These are phyloP conservation scores for Fusarium sp. DNA, from an alignment of 2,329 filamentous ascomycete genomes.

Conservation along the genomic window DNA sequence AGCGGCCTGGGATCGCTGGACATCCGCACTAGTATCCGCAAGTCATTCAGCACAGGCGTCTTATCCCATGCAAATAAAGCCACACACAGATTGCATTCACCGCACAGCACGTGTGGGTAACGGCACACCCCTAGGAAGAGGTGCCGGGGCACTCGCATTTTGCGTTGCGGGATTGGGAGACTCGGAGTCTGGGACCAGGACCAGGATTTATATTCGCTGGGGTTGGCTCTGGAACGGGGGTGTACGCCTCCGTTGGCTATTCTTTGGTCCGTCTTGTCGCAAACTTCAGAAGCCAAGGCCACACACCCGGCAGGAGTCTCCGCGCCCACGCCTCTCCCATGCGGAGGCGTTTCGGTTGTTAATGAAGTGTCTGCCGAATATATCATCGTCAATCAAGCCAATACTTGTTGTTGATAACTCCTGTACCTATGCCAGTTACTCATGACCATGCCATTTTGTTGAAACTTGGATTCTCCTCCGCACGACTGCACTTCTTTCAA, in stretches of 20 bases:
- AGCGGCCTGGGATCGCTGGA: slow-evolving; percentile 46
- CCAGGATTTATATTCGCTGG: neutral
- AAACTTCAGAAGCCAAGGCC: slow-evolving; percentile 45
- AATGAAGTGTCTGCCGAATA: slow-evolving; percentile 31
- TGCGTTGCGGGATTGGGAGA: slow-evolving; percentile 38
- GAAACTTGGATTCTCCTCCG: neutral
- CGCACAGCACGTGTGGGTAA: slow-evolving; percentile 46
- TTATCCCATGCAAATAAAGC: slow-evolving; percentile 47
- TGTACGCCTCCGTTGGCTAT: slow-evolving; percentile 39
- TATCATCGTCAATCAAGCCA: slow-evolving; percentile 25
- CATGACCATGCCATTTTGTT: slow-evolving; percentile 15
- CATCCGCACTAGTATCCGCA: slow-evolving; percentile 48
- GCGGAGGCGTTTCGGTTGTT: slow-evolving; percentile 37
- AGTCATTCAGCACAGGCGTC: slow-evolving; percentile 46
- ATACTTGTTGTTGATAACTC: slow-evolving; percentile 23
- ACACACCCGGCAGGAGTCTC: slow-evolving; percentile 34
- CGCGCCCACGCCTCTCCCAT: slow-evolving; percentile 32
- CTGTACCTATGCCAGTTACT: slow-evolving; percentile 35
- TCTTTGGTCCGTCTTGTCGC: slow-evolving; percentile 45
- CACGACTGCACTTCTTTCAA: too few species aligned
- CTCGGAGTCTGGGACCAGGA: slow-evolving; percentile 18
- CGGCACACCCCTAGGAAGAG: slow-evolving; percentile 42
- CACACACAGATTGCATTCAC: slow-evolving; percentile 44
- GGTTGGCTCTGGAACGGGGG: slow-evolving; percentile 10
- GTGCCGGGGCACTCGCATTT: slow-evolving; percentile 41